Base-by-base conservation (phyloP, 805 yeast genomes). In the Wickerhamomyces silvicola region DNA sequence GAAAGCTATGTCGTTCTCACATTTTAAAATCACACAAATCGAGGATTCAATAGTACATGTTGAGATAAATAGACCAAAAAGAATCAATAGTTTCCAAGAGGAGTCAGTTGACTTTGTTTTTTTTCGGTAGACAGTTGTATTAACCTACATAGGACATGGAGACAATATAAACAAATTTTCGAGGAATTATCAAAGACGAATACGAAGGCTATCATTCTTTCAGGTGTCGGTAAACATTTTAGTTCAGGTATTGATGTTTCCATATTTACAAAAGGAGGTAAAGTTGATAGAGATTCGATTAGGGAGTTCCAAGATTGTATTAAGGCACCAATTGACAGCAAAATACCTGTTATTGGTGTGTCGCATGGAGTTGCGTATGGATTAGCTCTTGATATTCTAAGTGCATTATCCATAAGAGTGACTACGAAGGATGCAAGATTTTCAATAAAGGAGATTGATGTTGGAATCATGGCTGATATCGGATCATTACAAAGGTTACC, bases 381-480 rank as follows among this genome's bases (percentile, higher is more conserved):
- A 0, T 62, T 83, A 28, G 90, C 81, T 0, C 42, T 83, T 13
- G 92, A 82, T 52, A 69, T 82, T 27, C 57, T 80, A 7, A 57
- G 78, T 10, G 71, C 81, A 0, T 65, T 70, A 18, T 66, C 75
- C 11, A 70, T 82, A 16, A 66, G 88, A 31, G 52, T 77, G 10
- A 74, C 75, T 9, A 58, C 76, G 4, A 57, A 58, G 19, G 80
- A 71, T 41, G 67, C 72, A 10, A 56, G 49, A 24, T 64, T 80
- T 41, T 67, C 81, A 25, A 70, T 83, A 35, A 71, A 80, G 35
- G 94, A 82, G 56, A 75, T 81, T 38, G 72, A 75, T 39, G 64
- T 82, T 33, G 92, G 90, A 3, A 65, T 83, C 50, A 70, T 83
- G 23, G 87, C 92, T 2, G 92, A 83, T 51, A 79, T 82, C 47